Base-by-base conservation (phyloP, 106 monocot genomes). In the Apostasia ramifera region DNA sequence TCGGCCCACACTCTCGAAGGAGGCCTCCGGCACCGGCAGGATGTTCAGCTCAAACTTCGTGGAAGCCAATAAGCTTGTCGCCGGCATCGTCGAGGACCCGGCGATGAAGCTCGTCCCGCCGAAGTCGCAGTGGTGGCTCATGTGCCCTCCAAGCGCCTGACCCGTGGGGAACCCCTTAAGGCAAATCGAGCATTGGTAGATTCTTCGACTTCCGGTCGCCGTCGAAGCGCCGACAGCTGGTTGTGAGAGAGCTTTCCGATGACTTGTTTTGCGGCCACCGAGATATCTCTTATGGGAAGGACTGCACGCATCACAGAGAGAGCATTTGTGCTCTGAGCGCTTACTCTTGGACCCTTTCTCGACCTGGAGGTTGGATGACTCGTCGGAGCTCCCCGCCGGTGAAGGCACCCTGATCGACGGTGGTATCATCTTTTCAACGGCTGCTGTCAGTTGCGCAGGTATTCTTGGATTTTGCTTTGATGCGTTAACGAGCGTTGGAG, bases 61-160 rank as follows among this genome's bases (percentile, higher is more conserved):
- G 43, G 53, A 47, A 54, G 47, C 12, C 48, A 26, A 26, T 26
- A 26, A 26, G 26, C 61, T 49, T n/a, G 53, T 55, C 38, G 41
- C 54, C 46, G 53, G 45, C 40, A 37, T 56, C 64, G 42, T 14
- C 47, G 47, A 1, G 53, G 52, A 37, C 12, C 51, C 58, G 2
- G 26, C 69, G 48, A 73, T 50, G 10, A 69, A 63, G 42, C 44
- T 50, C n/a, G 26, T 42, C 8, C 82, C 82, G 26, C 26, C 26
- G 26, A 26, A 26, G 1, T 81, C 76, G 46, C 76, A 78, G 76
- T 87, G 86, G 53, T 65, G 66, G 70, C 86, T 66, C 80, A 83
- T 87, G 77, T 87, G 86, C n/a, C 87, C 87, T 3, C 83, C 87
- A 4, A 83, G 69, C 39, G 81, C 83, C 54, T 83, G 83, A 6